Base-by-base conservation (phyloP, 768 basidiomycete species). In the Boletus vermiculosoides region DNA sequence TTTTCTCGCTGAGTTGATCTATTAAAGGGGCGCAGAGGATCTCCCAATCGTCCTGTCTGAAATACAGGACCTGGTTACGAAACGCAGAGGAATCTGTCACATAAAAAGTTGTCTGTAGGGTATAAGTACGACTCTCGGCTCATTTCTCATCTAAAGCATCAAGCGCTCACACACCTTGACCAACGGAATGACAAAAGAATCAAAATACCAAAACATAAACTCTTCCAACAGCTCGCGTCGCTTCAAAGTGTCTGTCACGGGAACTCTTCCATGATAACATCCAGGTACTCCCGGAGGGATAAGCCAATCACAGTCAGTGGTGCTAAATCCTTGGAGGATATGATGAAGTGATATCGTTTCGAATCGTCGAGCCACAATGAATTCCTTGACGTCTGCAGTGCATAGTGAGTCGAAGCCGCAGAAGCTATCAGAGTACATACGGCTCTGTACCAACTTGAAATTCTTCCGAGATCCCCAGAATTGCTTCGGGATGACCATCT, bases 21-120 rank as follows among this genome's bases (percentile, higher is more conserved):
- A 96, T 77, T 28, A 98, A 78, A 1, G 97, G 97, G 11, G 80
- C 75, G 55, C 94, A 95, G 6, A 98, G 78, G 3, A 72, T 74
- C n/a, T 80, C 77, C 97, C 96, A 99, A 63, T 96, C 94, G 50
- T 96, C 93, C 53, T 98, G 94, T 12, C 92, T 84, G 70, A 97
- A 98, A 68, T 95, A 99, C 1, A 98, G 75, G 1, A 95, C 80
- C 44, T 84, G 83, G 58, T 94, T 90, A 40, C 88, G 80, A 64
- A 87, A 92, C 8, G 87, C 89, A 20, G 89, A 86, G 0, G 95
- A 92, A 61, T 98, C 92, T 0, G 97, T 98, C 44, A 94, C 80
- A 71, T 98, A 98, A 73, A 97, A 99, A 0, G 87, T 87, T 3
- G 92, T 92, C 95, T 98, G 61, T 46, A 2, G 23, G 25, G 10